Base-by-base conservation (phyloP, 306 rosid genomes). In the Vigna angularis region DNA sequence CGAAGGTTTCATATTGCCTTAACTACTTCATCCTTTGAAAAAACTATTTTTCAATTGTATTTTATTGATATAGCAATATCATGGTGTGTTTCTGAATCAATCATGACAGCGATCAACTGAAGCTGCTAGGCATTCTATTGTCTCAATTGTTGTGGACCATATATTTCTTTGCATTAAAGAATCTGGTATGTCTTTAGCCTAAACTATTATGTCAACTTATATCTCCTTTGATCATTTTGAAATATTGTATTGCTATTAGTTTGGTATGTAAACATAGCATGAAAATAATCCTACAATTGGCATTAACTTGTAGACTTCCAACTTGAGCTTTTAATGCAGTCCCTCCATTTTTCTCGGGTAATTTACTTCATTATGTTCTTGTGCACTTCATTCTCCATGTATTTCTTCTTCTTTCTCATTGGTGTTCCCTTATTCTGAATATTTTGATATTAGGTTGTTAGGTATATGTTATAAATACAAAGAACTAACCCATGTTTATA, bases 321-420 rank as follows among this genome's bases (percentile, higher is more conserved):
- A 87, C 97, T 95, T 61, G 98, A 95, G 82, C 94, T 95, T 86
- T 83, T 95, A 84, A 88, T 95, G 95, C 98, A 95, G 85, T 92
- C 98, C 66, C 90, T 95, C 80, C 82, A 75, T 82, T 92, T 92
- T 87, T 89, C 97, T 82, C 95, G 98, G 98, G 98, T 95, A 94
- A 50, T 38, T 72, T 77, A 66, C 44, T 50, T 51, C 56, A 70
- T 34, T 30, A 30, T 30, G 32, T 30, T 30, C 32, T 30, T 30
- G 32, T 30, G 32, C 32, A 30, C 32, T 30, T 34, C 38, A 34
- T 34, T 34, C 38, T 34, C 38, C 7, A 34, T 34, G 38, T 34
- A 34, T 34, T 34, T 34, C 38, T 34, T 34, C 7, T 34, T 34
- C 42, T 36, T 36, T 6, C 7, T 36, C 42, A 0, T 36, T 6